A percentile compares a stretch with the other conserved stretches of the same genome.
phyloP scores from a whole-genome alignment of 2,329 filamentous ascomycete species.

The Cytospora leucostoma region DNA sequence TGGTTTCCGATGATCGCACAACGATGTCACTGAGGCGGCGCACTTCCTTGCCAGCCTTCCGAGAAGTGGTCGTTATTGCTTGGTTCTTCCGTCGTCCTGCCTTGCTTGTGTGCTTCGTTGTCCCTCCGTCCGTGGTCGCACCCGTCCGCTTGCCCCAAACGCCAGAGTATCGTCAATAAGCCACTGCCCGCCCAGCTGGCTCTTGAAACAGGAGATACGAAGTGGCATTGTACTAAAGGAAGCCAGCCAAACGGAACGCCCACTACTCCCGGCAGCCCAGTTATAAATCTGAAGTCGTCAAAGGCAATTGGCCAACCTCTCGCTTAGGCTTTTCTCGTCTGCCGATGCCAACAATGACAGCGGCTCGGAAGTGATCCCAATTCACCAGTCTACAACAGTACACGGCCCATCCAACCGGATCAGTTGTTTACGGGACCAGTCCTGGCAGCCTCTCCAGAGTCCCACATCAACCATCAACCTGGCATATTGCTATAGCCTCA shows the following conservation, averaged over 20 bases:
- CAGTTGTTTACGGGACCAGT: slow-evolving; percentile 5
- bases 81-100: background rate
- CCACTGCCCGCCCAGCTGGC: background rate
- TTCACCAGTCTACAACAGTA: slow-evolving; percentile 13
- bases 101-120: background rate
- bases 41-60: background rate
- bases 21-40: background rate
- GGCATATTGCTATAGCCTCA: slow-evolving; percentile 14
- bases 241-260: background rate
- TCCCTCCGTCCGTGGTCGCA: background rate
- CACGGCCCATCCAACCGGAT: slow-evolving; percentile 21
- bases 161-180: background rate
- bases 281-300: slow-evolving; percentile 9
- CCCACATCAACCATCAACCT: background rate
- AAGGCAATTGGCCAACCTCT: slow-evolving; percentile 14
- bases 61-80: background rate
- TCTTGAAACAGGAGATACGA: slow-evolving; percentile 23
- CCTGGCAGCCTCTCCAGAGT: background rate
- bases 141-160: background rate
- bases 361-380: slow-evolving; percentile 23
- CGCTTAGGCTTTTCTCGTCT: slow-evolving; percentile 13
- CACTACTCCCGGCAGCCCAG: background rate
- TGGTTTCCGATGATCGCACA: background rate
- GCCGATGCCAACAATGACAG: slow-evolving; percentile 11
- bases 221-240: background rate